Evolutionary conservation across 208 protist species (phyloP), one percentile per base, ranked within the genome.

Genomic region (Hexamita inflata): DNA sequence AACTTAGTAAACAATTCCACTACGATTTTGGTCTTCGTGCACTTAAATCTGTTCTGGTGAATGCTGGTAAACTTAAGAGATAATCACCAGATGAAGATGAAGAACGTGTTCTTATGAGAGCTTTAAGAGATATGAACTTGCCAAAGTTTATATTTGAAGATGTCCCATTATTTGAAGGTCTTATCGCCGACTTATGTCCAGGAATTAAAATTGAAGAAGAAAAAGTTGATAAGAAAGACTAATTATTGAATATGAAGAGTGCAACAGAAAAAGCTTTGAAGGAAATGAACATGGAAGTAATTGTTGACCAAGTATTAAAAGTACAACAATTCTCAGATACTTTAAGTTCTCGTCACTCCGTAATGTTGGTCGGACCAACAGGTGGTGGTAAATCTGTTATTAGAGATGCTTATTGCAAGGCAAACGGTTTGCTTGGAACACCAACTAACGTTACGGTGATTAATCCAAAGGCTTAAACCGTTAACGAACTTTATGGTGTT

Each of bases 131-230:
- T 83, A 97, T 97, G 93, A 98, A 98, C 82, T 87, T 94, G 62
- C 95, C 95, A n/a, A 98, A 98, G 85, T 98, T 98, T 85, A 90
- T 98, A 59, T 95, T 91, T 58, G 90, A 97, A 77, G 94, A 98
- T 81, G 92, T 97, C 59, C 94, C 94, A 38, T 87, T 98, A 32
- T 98, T 98, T 85, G 86, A 90, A 61, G 94, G 93, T 59, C 88
- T 98, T 38, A 94, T 98, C 79, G 86, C 88, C 26, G 95, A 98
- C 81, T 86, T 98, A 29, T 98, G 96, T 83, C 94, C 94, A 1
- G 89, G 89, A 24, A 85, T 97, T 35, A 88, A 95, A 81, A 32
- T 80, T 30, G 28, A 65, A 32, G 40, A 11, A 57, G 64, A 34
- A 57, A 38, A 40, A 32, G 38, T 19, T 15, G 2, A 2, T 40